phyloP scores from a whole-genome alignment of 306 rosid genomes.

The Medicago arabica region DNA sequence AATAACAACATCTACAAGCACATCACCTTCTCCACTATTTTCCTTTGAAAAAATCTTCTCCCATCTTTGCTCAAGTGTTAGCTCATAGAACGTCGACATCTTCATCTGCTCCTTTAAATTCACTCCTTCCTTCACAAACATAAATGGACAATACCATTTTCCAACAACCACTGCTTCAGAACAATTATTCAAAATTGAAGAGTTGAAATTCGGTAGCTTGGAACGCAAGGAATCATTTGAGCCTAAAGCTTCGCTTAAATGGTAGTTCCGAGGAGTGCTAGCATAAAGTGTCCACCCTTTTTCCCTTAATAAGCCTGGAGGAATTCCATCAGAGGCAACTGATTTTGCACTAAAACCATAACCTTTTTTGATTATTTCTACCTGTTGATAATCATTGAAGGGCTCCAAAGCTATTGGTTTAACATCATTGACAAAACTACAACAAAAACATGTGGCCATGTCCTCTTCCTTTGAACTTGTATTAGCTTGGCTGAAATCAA shows the following conservation, averaged over 20 bases:
- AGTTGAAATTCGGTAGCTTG: conserved; percentile 46
- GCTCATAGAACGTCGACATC: conserved; percentile 47
- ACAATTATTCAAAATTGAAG: conserved; percentile 1
- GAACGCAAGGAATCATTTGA: conserved; percentile 44
- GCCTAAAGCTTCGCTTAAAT: conserved; percentile 54
- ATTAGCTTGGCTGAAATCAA: conserved; percentile 49
- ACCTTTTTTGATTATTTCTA: conserved; percentile 34
- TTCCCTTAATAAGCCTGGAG: conserved; percentile 41
- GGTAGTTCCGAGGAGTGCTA: conserved; percentile 36
- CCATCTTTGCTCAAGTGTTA: conserved; percentile 66
- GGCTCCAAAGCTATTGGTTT: conserved; percentile 40
- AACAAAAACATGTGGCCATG: conserved; percentile 35
- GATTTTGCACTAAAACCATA: conserved; percentile 48
- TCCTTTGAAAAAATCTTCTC: conserved; percentile 47
- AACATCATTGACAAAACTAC: conserved; percentile 14
- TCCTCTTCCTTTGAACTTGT: conserved; percentile 52
- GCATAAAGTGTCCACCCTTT: conserved; percentile 45
- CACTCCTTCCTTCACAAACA: conserved; percentile 56
- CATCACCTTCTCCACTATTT: not conserved
- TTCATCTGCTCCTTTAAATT: conserved; percentile 45
- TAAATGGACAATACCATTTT: conserved; percentile 65
- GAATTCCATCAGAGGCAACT: conserved; percentile 49
- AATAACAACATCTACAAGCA: conserved; percentile 54
- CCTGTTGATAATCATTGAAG: conserved; percentile 35
- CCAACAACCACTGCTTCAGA: conserved; percentile 49